Conservation (phyloP, 2,329 filamentous ascomycete genomes). For the Hyphodiscus sp. region DNA sequence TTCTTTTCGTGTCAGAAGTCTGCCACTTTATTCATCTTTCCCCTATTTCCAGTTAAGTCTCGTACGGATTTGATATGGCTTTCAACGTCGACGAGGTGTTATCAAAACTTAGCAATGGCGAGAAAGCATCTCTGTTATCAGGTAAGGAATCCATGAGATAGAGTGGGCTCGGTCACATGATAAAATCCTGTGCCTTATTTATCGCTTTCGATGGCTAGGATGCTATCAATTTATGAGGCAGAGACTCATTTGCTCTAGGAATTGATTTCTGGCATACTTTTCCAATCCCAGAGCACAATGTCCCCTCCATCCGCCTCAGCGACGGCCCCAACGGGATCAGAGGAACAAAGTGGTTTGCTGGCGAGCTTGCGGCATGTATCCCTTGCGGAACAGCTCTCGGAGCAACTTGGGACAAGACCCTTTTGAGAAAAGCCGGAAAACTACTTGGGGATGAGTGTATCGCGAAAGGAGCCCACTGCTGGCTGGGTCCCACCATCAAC, state of each 20-base stretch:
- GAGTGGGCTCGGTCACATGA: not conserved
- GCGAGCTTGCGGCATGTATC: conserved; percentile 40
- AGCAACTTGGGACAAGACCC: conserved; percentile 60
- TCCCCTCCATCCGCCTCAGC: conserved; percentile 30
- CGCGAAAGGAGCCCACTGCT: conserved; percentile 56
- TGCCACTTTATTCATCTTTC: not conserved
- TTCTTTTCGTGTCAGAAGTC: not conserved
- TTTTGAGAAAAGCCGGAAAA: conserved; percentile 56
- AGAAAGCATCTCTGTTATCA: conserved; percentile 48
- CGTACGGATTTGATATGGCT: not conserved
- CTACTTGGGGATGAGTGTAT: conserved; percentile 62
- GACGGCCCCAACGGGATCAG: conserved; percentile 32
- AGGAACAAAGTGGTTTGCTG: conserved; percentile 28
- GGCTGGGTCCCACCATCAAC: conserved; percentile 57
- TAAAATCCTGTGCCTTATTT: conserved; percentile 1
- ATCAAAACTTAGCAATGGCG: conserved; percentile 44
- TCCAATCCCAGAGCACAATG: conserved; percentile 24
- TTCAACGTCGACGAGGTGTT: conserved; percentile 48
- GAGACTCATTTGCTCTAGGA: conserved; percentile 14
- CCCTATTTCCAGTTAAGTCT: not conserved
- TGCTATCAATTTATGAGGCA: not conserved
- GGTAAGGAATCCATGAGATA: conserved; percentile 29
- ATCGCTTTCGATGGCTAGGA: not conserved
- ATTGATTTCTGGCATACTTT: conserved; percentile 31
- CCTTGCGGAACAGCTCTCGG: conserved; percentile 43